phyloP scores from a whole-genome alignment of 75 land plant species.

The Pinus taeda region DNA sequence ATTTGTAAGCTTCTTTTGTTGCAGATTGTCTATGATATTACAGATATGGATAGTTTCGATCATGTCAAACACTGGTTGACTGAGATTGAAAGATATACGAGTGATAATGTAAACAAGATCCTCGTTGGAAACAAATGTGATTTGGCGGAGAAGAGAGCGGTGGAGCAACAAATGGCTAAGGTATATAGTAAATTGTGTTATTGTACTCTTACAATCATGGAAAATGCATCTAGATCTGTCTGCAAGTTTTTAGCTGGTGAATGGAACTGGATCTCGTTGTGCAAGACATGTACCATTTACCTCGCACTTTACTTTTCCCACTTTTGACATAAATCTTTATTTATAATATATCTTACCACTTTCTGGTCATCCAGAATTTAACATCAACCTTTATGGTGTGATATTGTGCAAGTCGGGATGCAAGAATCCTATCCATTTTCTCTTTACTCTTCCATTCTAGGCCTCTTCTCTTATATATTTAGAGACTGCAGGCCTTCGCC shows the following conservation, averaged over 20 bases:
- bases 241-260: background rate
- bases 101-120: constrained; percentile 76
- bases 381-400: background rate
- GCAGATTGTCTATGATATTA: constrained; percentile 84
- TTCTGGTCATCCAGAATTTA: background rate
- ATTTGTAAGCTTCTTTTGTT: background rate
- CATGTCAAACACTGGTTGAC: constrained; percentile 85
- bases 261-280: background rate
- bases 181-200: constrained; percentile 29
- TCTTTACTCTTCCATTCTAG: background rate
- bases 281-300: background rate
- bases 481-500: constrained; percentile 65
- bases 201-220: background rate
- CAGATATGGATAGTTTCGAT: constrained; percentile 82
- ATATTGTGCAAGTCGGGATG: background rate
- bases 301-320: background rate
- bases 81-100: constrained; percentile 90
- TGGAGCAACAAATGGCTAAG: constrained; percentile 70
- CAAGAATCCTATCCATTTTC: background rate
- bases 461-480: background rate
- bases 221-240: constrained; percentile 1
- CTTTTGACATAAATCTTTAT: background rate
- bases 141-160: constrained; percentile 65
- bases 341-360: background rate
- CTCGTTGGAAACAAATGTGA: constrained; percentile 80